Conservation (phyloP, 208 protist species). For the Balamuthia mandrillaris region DNA sequence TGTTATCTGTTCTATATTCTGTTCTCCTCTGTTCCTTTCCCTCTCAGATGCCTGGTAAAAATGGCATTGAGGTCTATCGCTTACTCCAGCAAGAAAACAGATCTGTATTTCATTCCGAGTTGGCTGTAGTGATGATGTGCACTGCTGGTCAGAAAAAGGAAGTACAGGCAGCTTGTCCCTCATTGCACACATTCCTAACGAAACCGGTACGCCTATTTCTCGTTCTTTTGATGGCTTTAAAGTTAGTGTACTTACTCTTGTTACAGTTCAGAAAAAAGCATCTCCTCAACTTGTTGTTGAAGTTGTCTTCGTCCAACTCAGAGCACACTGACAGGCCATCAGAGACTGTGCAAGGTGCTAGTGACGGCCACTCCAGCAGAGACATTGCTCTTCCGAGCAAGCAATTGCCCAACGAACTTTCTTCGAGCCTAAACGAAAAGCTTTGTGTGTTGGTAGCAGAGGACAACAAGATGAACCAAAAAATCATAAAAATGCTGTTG, state of each 20-base stretch:
- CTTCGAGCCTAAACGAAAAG: too few relatives aligned
- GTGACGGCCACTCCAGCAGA: too few relatives aligned
- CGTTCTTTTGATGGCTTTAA: not conserved
- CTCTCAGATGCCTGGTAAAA: not conserved
- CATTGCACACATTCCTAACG: constrained; percentile 10
- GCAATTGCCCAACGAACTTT: too few relatives aligned
- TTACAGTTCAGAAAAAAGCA: constrained; percentile 14
- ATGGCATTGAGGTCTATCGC: not conserved
- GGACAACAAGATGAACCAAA: constrained; percentile 23
- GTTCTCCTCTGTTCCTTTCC: not conserved
- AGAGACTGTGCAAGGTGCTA: too few relatives aligned
- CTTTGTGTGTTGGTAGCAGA: not conserved
- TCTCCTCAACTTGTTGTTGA: constrained; percentile 9
- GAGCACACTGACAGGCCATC: too few relatives aligned
- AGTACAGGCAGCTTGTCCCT: not conserved
- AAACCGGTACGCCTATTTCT: not conserved
- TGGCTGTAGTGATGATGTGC: constrained; percentile 26
- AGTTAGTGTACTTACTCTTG: not conserved
- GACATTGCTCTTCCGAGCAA: too few relatives aligned
- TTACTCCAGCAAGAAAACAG: not conserved
- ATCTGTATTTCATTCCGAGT: not conserved
- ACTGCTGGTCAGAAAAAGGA: constrained; percentile 27
- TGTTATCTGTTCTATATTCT: not conserved
- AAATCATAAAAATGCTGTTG: constrained; percentile 24
- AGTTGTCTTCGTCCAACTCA: too few relatives aligned